A percentile compares a stretch with the other conserved stretches of the same genome.
Conservation (phyloP, 2,329 filamentous ascomycete genomes). For the Aspergillus floridensis region DNA sequence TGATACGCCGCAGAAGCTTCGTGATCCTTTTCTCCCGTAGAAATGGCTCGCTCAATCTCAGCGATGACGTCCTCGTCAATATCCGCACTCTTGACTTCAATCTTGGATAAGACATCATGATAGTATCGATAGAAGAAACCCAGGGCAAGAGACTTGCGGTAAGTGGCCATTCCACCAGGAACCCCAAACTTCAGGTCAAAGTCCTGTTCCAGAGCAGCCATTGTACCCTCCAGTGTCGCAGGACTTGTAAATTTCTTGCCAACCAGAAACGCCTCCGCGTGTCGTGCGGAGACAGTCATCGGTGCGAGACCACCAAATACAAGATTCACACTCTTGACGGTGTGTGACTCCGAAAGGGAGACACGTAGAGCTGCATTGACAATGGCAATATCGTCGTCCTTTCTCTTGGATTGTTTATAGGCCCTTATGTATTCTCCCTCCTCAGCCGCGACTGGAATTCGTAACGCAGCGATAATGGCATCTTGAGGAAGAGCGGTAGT, state of each 20-base stretch:
- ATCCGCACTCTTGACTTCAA: slow-evolving; percentile 48
- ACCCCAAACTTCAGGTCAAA: slow-evolving; percentile 89
- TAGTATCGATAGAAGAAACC: slow-evolving; percentile 98
- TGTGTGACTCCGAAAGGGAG: slow-evolving; percentile 64
- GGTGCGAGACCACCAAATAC: slow-evolving; percentile 96
- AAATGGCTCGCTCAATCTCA: slow-evolving; percentile 84
- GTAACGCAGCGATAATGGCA: slow-evolving; percentile 79
- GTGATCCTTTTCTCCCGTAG: slow-evolving; percentile 74
- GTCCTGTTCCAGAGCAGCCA: slow-evolving; percentile 84
- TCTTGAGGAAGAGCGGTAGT: slow-evolving; percentile 76
- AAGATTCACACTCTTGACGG: slow-evolving; percentile 72
- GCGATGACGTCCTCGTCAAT: slow-evolving; percentile 72
- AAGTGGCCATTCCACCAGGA: slow-evolving; percentile 95
- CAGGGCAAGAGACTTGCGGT: slow-evolving; percentile 83
- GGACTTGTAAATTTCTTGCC: slow-evolving; percentile 79
- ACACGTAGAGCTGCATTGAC: slow-evolving; percentile 84
- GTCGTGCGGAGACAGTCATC: slow-evolving; percentile 81
- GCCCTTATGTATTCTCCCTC: slow-evolving; percentile 81
- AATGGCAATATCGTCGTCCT: slow-evolving; percentile 98
- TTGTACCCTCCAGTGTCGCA: slow-evolving; percentile 80
- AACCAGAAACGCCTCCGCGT: slow-evolving; percentile 68
- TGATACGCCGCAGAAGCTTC: slow-evolving; percentile 73
- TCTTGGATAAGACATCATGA: slow-evolving; percentile 72
- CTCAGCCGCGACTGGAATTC: slow-evolving; percentile 72
- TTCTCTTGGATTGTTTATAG: slow-evolving; percentile 95